Conservation (phyloP, 345 rosid species). For the Populus tremula region DNA sequence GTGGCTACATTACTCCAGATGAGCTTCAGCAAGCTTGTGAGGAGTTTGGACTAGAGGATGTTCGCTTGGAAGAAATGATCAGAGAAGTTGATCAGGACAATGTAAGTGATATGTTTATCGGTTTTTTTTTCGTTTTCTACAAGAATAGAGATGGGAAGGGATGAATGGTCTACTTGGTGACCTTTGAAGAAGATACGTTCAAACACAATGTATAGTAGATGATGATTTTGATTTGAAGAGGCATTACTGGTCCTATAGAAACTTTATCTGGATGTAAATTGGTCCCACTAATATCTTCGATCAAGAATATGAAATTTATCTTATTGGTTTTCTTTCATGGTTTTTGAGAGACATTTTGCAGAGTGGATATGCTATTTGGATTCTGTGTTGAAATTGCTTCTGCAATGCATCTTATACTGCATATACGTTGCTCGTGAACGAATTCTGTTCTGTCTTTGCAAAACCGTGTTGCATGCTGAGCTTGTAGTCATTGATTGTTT, state of each 20-base stretch:
- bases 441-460: background rate
- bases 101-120: conserved; percentile 6
- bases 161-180: background rate
- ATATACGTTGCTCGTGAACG: background rate
- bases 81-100: conserved; percentile 28
- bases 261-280: background rate
- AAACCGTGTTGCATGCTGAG: background rate
- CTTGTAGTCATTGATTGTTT: background rate
- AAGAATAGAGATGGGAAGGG: background rate
- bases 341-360: background rate
- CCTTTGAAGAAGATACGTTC: too few relatives aligned
- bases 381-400: background rate
- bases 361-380: background rate
- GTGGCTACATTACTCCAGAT: conserved; percentile 30
- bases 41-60: conserved; percentile 22
- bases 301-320: background rate
- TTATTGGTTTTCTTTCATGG: background rate
- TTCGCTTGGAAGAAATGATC: conserved; percentile 26
- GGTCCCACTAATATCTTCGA: background rate
- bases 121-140: background rate
- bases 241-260: background rate
- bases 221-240: background rate
- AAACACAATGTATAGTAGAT: too few relatives aligned
- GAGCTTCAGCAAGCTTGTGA: conserved; percentile 33
- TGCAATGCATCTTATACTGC: background rate